Base-by-base conservation (phyloP, 495 filamentous ascomycete species). In the Hypoxylon cercidicola region DNA sequence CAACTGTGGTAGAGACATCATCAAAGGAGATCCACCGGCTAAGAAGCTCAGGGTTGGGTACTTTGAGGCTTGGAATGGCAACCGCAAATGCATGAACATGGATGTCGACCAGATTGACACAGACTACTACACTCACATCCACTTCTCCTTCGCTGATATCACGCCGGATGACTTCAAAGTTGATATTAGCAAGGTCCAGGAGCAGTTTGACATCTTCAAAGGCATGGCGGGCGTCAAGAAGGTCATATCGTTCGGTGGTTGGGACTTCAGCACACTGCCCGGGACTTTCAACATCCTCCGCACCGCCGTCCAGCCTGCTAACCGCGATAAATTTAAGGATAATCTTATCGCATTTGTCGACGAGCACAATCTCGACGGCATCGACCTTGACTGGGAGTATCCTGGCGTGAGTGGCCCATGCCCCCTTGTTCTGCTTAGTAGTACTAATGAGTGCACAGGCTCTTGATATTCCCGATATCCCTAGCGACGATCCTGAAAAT, bases 241-340 rank as follows among this genome's bases (percentile, higher is more conserved):
- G 11, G 75, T 85, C 37, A 9, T 84, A 1, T 79, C 78, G 0
- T 73, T 85, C 54, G 83, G 83, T 9, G 83, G 82, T 3, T 84
- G 82, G 82, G 64, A 50, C 0, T 82, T 79, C 49, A 78, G 74
- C 0, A 82, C 79, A 0, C 66, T 71, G 20, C 50, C 61, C 1
- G 57, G 50, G 10, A 77, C 76, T 2, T 81, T 69, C 45, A 45
- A 60, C 11, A 73, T 81, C 23, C 74, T 83, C 34, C 75, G 82
- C 2, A 57, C 77, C 0, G 79, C 52, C 13, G 72, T 79, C 19
- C 66, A 15, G 1, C 46, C 63, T 3, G 76, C 46, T 0, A 80
- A 84, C 40, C 73, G 77, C 0, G 62, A 70, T 0, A 75, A 47
- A 0, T 72, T 84, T 23, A 68, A 58, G 1, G 65, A 28, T 0